Conservation (phyloP, 768 basidiomycete species). For the Agaricus blazei region DNA sequence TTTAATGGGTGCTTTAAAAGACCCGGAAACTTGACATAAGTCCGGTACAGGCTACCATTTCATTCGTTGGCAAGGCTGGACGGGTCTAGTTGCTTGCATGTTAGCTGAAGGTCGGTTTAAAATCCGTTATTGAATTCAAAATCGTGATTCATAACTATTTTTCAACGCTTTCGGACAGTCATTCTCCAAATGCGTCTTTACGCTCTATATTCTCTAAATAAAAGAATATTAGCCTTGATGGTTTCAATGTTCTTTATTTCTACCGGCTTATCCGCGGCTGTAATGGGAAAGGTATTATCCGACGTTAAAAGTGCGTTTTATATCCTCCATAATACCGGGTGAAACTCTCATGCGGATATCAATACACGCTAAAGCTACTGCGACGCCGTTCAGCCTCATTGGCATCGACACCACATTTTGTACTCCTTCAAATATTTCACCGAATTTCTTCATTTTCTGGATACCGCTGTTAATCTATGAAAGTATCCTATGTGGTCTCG, state of each 20-base stretch:
- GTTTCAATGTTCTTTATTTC: constrained; percentile 32
- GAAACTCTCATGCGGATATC: background rate
- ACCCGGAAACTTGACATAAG: background rate
- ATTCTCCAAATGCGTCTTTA: constrained; percentile 62
- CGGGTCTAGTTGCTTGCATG: constrained; percentile 47
- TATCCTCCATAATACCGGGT: background rate
- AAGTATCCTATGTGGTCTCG: constrained; percentile 44
- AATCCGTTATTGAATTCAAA: background rate
- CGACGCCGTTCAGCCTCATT: constrained; percentile 12
- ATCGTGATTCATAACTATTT: background rate
- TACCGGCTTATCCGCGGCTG: constrained; percentile 33
- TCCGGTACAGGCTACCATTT: constrained; percentile 31
- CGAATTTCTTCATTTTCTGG: constrained; percentile 53
- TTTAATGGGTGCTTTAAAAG: background rate
- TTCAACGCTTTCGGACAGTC: constrained; percentile 23
- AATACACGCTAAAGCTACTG: constrained; percentile 14
- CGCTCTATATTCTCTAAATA: constrained; percentile 52
- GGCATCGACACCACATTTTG: constrained; percentile 33
- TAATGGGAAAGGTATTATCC: constrained; percentile 43
- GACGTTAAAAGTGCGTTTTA: constrained; percentile 30
- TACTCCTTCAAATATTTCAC: constrained; percentile 29
- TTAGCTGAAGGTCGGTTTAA: constrained; percentile 45
- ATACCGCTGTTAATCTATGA: constrained; percentile 55
- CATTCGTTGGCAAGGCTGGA: constrained; percentile 60
- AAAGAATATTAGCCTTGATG: constrained; percentile 45